Base-by-base conservation (phyloP, 768 basidiomycete species). In the Pulveroboletus sp. region DNA sequence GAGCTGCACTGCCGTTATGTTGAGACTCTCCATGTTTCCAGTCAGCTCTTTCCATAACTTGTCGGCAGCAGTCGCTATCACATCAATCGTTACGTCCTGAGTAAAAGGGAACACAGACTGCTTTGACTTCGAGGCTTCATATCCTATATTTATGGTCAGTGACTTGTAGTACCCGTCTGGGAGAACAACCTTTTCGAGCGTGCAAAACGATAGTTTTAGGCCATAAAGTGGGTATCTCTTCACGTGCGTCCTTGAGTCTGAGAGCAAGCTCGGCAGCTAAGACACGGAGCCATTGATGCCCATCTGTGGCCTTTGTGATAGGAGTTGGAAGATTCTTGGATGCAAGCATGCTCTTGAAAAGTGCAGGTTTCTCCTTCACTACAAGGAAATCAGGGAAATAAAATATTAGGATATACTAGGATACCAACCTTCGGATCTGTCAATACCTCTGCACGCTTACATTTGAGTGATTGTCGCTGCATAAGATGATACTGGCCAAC, bases 341-440 rank as follows among this genome's bases (percentile, higher is more conserved):
- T 0, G 93, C 91, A 46, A 93, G 71, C 95, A 98, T 98, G 59
- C 89, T 92, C 72, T 96, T 97, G 54, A 80, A 85, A 28, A 87
- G 70, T 0, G 76, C 72, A 14, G 84, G 76, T 66, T 91, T 91
- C 62, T 91, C 89, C 61, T 90, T 93, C 32, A 97, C 94, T 95
- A 12, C 8, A 51, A 46, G 37, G 31, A 38, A 35, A 36, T 47
- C n/a, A 56, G 49, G 14, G n/a, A 6, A 8, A 42, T 5, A 26
- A 38, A 18, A 26, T 3, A 21, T 14, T 1, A 6, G 1, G 6
- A 9, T n/a, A 21, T 8, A 3, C 1, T 32, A 41, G 18, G 47
- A 47, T 21, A 48, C 60, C 32, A 44, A 89, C 93, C 91, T 83
- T 96, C 94, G 5, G 77, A 77, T 57, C 87, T 79, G 61, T 97